Base-by-base conservation (phyloP, 2,329 filamentous ascomycete species). In the Xylariales sp. region DNA sequence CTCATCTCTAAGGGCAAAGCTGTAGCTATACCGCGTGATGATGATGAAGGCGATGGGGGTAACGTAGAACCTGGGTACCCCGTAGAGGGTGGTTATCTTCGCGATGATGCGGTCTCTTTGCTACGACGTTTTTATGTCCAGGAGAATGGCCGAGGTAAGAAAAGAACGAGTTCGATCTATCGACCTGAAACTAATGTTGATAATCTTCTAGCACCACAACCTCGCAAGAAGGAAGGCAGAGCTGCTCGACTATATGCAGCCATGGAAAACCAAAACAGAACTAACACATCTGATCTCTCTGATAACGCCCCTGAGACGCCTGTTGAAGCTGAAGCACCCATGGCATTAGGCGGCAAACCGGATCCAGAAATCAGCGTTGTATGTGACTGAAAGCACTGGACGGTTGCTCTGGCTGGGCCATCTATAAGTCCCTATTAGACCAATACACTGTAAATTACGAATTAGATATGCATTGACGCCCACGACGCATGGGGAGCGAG, bases 41-140 rank as follows among this genome's bases (percentile, higher is more conserved):
- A 78, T 43, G 79, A 79, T 49, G 77, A 78, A 23, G 82, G 86
- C 9, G 84, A 88, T 71, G 91, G 90, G 64, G 87, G 87, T 28
- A 91, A 90, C 71, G 87, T 97, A 53, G 94, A 97, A 78, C 85
- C 84, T 9, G 89, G 93, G 5, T 97, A 93, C 78, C 90, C 91
- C 53, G 93, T 93, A 64, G 91, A 94, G 77, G 93, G 94, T 46
- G 95, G 94, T 0, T 91, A 97, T 83, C 93, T 93, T 75, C 89
- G 93, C 54, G 93, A 97, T 76, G 95, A 98, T 77, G 95, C 96
- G 4, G 97, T 99, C 68, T 94, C 95, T 80, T 81, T 99, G 72
- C 84, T 99, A 72, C 87, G 97, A 71, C 90, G 95, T 67, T 99
- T 99, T 80, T 99, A 99, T 79, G 93, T 99, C 39, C 96, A 99